These are phyloP conservation scores for Penicillium angulare DNA, from an alignment of 495 filamentous ascomycete species.

Conservation along the genomic window DNA sequence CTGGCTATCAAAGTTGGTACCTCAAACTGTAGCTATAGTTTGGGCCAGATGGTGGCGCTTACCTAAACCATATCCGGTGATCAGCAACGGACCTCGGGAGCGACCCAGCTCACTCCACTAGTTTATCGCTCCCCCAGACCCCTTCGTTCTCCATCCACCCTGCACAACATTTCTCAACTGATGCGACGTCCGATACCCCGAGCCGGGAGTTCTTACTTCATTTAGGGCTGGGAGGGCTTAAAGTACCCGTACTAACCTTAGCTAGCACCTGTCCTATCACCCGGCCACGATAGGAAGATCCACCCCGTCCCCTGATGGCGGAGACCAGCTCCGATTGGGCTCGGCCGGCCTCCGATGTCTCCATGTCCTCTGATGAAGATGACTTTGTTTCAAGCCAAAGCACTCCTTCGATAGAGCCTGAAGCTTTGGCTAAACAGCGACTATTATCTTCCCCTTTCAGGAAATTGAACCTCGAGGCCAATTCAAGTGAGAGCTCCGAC, in stretches of 20 bases:
- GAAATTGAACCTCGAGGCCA: constrained; percentile 35
- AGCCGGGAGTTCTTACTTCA: neutral
- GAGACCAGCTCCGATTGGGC: constrained; percentile 15
- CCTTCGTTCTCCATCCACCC: constrained; percentile 1
- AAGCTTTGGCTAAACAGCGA: constrained; percentile 3
- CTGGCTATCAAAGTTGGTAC: too few species aligned
- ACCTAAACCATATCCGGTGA: constrained; percentile 11
- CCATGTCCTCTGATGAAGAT: constrained; percentile 35
- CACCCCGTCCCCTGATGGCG: constrained; percentile 3
- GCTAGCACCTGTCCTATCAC: neutral
- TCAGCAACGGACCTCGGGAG: constrained; percentile 7
- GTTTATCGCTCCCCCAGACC: constrained; percentile 19
- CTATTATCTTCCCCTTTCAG: constrained; percentile 15
- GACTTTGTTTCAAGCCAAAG: constrained; percentile 34
- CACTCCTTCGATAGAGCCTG: constrained; percentile 24
- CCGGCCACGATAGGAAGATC: neutral
- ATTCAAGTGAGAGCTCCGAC: constrained; percentile 5
- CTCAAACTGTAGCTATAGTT: too few species aligned
- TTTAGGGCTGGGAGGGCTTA: too few species aligned
- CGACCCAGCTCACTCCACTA: constrained; percentile 18
- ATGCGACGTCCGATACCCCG: neutral
- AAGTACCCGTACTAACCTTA: neutral
- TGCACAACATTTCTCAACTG: neutral
- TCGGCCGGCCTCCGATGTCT: constrained; percentile 26
- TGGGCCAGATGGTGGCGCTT: constrained; percentile 1